Evolutionary conservation across 2,329 filamentous ascomycete species (phyloP), one percentile per base, ranked within the genome.

Genomic region (Zasmidium cellare): DNA sequence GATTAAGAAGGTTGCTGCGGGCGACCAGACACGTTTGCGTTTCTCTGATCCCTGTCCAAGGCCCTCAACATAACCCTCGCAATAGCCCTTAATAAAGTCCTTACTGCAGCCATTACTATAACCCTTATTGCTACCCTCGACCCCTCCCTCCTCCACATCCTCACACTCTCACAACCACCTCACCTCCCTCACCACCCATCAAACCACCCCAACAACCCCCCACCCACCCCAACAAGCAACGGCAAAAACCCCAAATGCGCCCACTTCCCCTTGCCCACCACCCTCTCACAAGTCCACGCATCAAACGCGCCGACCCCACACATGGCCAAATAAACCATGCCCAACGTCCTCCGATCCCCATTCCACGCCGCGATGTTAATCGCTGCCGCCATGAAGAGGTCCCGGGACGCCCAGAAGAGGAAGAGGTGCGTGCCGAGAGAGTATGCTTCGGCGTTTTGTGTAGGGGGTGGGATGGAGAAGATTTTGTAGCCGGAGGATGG

Each of bases 321-420:
- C 19, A 31, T 19, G 12, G 16, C 12, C 2, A 55, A n/a, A 16
- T 25, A 16, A 6, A 25, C 28, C 7, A 16, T 14, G 11, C 46
- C 53, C 46, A 55, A 20, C 31, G 24, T 31, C 28, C n/a, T 46
- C 9, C 19, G n/a, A 45, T 55, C 53, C 1, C 24, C 20, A 45
- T 50, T 31, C 18, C 19, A 45, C 25, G 31, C 48, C 20, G 46
- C 53, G 3, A 24, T 35, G 9, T 23, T 11, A 7, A 47, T 49
- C 18, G 28, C 35, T 2, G 35, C 12, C 3, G 46, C 46, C 46
- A 55, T 55, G 53, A 55, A 55, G 7, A 49, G 6, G 20, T 55
- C 53, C 7, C 53, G 9, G 9, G 22, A 49, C 9, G 53, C 53
- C 46, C 53, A 55, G 22, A 50, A 41, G 28, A 55, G 31, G 7